A percentile compares a stretch with the other conserved stretches of the same genome.
phyloP scores from a whole-genome alignment of 345 rosid genomes.

The Populus tremula region DNA sequence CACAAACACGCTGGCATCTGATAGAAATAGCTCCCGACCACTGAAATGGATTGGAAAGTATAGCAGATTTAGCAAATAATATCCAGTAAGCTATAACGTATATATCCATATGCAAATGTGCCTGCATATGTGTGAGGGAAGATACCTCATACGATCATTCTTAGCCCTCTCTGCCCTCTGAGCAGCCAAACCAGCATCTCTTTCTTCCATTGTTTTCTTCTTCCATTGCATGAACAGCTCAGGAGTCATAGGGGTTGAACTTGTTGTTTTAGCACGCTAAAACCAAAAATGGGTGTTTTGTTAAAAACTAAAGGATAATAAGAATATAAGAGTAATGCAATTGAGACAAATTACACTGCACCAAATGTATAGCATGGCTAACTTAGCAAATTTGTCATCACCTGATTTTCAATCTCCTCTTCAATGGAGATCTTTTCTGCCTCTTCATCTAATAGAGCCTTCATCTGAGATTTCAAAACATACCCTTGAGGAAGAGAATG shows the following conservation, averaged over 20 bases:
- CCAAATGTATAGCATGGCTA: constrained; percentile 1
- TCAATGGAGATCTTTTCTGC: constrained; percentile 70
- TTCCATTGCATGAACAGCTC: constrained; percentile 91
- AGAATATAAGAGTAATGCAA: background rate
- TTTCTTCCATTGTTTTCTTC: constrained; percentile 72
- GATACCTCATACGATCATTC: constrained; percentile 96
- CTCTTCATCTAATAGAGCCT: constrained; percentile 89
- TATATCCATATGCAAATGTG: background rate
- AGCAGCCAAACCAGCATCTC: constrained; percentile 79
- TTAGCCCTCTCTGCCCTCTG: constrained; percentile 91
- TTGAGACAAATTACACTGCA: background rate
- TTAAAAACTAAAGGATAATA: background rate
- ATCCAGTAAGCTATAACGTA: constrained; percentile 4
- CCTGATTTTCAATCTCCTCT: constrained; percentile 94
- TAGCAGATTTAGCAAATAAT: constrained; percentile 15
- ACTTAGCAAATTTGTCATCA: constrained; percentile 19
- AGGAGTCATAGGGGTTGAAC: constrained; percentile 82
- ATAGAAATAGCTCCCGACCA: constrained; percentile 93
- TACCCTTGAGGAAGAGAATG: constrained; percentile 98
- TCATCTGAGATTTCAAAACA: constrained; percentile 90
- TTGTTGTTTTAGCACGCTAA: constrained; percentile 66
- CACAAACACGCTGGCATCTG: constrained; percentile 87
- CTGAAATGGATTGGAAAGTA: constrained; percentile 39
- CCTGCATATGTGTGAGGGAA: background rate
- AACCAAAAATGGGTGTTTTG: constrained; percentile 12